Conservation (phyloP, 163 green algal genomes). For the Scenedesmus sp. region DNA sequence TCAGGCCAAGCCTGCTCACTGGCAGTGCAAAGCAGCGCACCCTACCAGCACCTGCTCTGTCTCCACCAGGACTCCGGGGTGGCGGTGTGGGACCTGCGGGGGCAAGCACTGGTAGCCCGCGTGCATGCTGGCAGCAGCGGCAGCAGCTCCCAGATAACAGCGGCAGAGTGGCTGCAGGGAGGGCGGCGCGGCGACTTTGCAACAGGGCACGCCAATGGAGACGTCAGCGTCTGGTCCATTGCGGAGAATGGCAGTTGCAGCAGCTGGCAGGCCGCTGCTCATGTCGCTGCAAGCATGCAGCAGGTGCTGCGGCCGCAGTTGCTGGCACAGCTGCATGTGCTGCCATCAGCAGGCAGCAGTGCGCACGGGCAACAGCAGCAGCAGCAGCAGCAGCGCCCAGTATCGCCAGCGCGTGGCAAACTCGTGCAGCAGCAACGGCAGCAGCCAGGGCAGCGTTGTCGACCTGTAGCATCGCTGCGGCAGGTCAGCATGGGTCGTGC, state of each 20-base stretch:
- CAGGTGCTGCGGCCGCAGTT: constrained; percentile 11
- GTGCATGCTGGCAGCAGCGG: constrained; percentile 57
- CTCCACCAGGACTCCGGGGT: constrained; percentile 67
- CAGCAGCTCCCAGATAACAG: constrained; percentile 56
- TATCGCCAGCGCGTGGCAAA: neutral
- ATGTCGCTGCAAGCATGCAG: neutral
- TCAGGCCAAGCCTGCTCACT: constrained; percentile 63
- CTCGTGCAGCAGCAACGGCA: neutral
- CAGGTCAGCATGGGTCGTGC: constrained; percentile 63
- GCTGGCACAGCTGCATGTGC: constrained; percentile 52
- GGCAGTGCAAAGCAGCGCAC: constrained; percentile 22
- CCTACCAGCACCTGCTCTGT: constrained; percentile 62
- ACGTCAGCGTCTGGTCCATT: constrained; percentile 71
- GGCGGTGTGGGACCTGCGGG: constrained; percentile 74
- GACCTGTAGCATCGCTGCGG: constrained; percentile 57
- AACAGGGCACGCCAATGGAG: constrained; percentile 72
- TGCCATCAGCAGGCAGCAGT: constrained; percentile 17
- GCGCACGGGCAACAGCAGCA: neutral
- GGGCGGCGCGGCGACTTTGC: constrained; percentile 68
- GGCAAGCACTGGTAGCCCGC: constrained; percentile 30
- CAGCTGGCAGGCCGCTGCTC: neutral
- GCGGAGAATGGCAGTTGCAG: neutral
- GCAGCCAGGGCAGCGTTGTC: neutral
- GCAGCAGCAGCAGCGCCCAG: neutral
- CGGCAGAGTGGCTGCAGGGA: constrained; percentile 57